These are phyloP conservation scores for Magnusiomyces ingens DNA, from an alignment of 1,139 yeast species.

Conservation along the genomic window DNA sequence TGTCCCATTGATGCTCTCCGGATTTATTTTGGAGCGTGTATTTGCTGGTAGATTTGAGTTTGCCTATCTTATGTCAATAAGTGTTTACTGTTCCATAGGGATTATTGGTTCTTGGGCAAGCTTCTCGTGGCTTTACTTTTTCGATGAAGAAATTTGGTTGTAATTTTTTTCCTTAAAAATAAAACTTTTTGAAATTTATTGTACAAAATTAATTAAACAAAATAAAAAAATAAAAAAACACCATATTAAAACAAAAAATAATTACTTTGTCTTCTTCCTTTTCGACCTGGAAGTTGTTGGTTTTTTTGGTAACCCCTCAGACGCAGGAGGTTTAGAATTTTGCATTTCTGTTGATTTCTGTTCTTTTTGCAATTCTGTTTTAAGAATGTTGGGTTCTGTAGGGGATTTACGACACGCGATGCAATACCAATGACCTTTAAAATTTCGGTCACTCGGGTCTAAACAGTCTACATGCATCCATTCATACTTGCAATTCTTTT, in stretches of 20 bases:
- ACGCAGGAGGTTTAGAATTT: too few species aligned
- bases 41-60: slow-evolving; percentile 44
- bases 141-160: slow-evolving; percentile 34
- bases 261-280: background rate
- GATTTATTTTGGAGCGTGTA: slow-evolving; percentile 52
- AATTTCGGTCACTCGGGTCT: too few species aligned
- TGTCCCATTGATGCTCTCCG: slow-evolving; percentile 52
- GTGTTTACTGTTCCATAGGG: slow-evolving; percentile 84
- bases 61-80: slow-evolving; percentile 69
- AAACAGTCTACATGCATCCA: too few species aligned
- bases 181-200: background rate
- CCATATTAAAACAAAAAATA: background rate
- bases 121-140: slow-evolving; percentile 78
- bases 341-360: too few species aligned
- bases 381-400: too few species aligned
- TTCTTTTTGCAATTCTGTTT: too few species aligned
- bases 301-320: too few species aligned
- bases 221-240: background rate
- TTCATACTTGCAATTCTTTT: too few species aligned
- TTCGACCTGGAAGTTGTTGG: too few species aligned
- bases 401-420: too few species aligned
- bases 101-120: slow-evolving; percentile 85
- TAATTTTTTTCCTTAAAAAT: background rate
- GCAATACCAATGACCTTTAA: too few species aligned
- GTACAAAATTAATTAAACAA: background rate